These are phyloP conservation scores for Brettanomyces sp. DNA, from an alignment of 805 yeast species.

Conservation along the genomic window DNA sequence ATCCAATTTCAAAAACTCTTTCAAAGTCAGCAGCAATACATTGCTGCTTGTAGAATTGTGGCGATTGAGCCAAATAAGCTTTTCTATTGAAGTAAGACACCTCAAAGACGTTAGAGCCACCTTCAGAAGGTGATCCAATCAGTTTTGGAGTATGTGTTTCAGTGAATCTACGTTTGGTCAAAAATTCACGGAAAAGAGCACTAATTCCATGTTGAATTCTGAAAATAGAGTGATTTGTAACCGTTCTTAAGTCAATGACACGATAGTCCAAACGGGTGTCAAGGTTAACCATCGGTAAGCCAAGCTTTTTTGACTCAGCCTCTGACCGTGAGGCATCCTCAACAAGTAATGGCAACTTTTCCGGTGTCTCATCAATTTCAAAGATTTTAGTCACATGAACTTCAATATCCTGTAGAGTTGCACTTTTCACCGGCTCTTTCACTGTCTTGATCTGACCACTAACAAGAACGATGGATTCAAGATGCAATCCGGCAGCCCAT, in stretches of 20 bases:
- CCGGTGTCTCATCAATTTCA: slow-evolving; percentile 81
- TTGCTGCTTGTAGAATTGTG: slow-evolving; percentile 97
- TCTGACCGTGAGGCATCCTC: slow-evolving; percentile 97
- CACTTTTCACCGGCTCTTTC: slow-evolving; percentile 78
- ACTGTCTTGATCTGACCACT: slow-evolving; percentile 79
- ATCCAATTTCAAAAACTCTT: slow-evolving; percentile 91
- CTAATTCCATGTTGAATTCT: slow-evolving; percentile 87
- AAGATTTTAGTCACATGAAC: slow-evolving; percentile 64
- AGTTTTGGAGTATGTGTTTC: slow-evolving; percentile 97
- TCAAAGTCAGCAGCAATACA: slow-evolving; percentile 97
- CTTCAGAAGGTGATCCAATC: slow-evolving; percentile 93
- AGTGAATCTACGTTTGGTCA: slow-evolving; percentile 55
- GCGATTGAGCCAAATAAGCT: slow-evolving; percentile 95
- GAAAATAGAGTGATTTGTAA: slow-evolving; percentile 96
- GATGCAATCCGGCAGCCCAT: slow-evolving; percentile 80
- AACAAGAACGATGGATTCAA: slow-evolving; percentile 88
- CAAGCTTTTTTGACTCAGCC: slow-evolving; percentile 84
- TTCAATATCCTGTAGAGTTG: slow-evolving; percentile 88
- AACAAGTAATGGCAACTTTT: slow-evolving; percentile 83
- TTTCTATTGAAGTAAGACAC: slow-evolving; percentile 85
- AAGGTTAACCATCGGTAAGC: slow-evolving; percentile 87
- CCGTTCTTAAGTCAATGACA: slow-evolving; percentile 93
- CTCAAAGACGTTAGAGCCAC: slow-evolving; percentile 96
- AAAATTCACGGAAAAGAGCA: slow-evolving; percentile 80
- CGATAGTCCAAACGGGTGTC: slow-evolving; percentile 94